These are phyloP conservation scores for Cercospora sp. DNA, from an alignment of 2,329 filamentous ascomycete genomes.

Conservation along the genomic window DNA sequence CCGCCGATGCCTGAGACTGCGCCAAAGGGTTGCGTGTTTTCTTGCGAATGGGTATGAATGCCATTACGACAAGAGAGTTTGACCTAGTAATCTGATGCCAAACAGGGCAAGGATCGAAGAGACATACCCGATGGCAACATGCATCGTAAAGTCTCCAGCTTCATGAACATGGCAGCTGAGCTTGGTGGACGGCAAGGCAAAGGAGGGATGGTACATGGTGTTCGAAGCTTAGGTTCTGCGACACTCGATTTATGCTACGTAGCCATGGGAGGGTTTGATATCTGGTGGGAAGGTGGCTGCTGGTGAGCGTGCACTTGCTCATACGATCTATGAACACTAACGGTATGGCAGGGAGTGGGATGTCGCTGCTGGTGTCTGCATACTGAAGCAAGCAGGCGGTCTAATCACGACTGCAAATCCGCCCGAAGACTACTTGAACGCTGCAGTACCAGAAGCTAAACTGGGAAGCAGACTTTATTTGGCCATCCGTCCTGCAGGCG, in stretches of 20 bases:
- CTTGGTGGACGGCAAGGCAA: constrained; percentile 61
- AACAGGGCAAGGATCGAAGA: constrained; percentile 65
- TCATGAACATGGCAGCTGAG: constrained; percentile 73
- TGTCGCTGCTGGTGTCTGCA: constrained; percentile 72
- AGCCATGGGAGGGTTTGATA: constrained; percentile 71
- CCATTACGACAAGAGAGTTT: not conserved
- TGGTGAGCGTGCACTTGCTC: constrained; percentile 24
- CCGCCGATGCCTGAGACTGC: constrained; percentile 64
- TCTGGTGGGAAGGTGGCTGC: constrained; percentile 75
- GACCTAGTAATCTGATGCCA: not conserved
- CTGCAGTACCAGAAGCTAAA: constrained; percentile 58
- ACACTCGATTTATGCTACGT: constrained; percentile 73
- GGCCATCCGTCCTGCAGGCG: constrained; percentile 68
- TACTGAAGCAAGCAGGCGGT: constrained; percentile 71
- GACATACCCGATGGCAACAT: constrained; percentile 68
- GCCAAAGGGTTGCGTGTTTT: constrained; percentile 69
- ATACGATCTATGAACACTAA: constrained; percentile 8
- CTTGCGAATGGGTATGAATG: constrained; percentile 55
- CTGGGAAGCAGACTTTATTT: constrained; percentile 70
- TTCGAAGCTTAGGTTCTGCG: constrained; percentile 70
- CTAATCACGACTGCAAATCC: constrained; percentile 73
- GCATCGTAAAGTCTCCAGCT: constrained; percentile 70
- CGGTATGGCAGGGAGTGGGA: constrained; percentile 64
- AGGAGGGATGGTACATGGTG: constrained; percentile 77
- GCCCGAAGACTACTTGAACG: constrained; percentile 57